Conservation (phyloP, 1,139 yeast species). For the Yamadazyma kanchanaburiensis region DNA sequence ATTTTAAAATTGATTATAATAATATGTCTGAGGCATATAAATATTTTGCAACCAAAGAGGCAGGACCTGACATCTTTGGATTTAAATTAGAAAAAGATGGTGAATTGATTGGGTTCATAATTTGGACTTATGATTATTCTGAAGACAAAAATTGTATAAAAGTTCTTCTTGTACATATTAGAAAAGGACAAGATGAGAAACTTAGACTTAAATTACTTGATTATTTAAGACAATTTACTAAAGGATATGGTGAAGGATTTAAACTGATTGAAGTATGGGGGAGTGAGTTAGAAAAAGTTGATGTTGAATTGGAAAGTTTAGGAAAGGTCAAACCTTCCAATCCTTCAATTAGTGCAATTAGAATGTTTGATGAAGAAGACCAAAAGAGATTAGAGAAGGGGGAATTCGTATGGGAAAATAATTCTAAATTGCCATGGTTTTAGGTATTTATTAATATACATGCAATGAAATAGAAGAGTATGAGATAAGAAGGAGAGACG, state of each 20-base stretch:
- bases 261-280: conserved; percentile 34
- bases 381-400: conserved; percentile 22
- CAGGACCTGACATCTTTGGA: conserved; percentile 32
- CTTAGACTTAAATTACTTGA: conserved; percentile 21
- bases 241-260: conserved; percentile 6
- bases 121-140: conserved; percentile 43
- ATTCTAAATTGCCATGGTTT: conserved; percentile 46
- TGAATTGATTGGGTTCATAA: conserved; percentile 26
- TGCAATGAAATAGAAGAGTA: too few species aligned
- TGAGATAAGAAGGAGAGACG: too few species aligned
- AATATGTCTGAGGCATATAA: conserved; percentile 21
- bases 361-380: conserved; percentile 21
- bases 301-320: conserved; percentile 6
- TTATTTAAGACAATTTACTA: conserved; percentile 14
- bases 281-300: conserved; percentile 21
- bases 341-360: conserved; percentile 36
- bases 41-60: conserved; percentile 17
- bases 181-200: conserved; percentile 13
- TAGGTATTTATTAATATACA: conserved; percentile 14
- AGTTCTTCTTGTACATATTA: conserved; percentile 25
- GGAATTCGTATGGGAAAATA: conserved; percentile 41
- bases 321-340: conserved; percentile 25
- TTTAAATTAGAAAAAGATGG: conserved; percentile 19
- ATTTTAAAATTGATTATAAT: conserved; percentile 20
- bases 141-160: conserved; percentile 22